Conservation (phyloP, 73 alveolate genomes). For the Tetrahymena elliotti region DNA sequence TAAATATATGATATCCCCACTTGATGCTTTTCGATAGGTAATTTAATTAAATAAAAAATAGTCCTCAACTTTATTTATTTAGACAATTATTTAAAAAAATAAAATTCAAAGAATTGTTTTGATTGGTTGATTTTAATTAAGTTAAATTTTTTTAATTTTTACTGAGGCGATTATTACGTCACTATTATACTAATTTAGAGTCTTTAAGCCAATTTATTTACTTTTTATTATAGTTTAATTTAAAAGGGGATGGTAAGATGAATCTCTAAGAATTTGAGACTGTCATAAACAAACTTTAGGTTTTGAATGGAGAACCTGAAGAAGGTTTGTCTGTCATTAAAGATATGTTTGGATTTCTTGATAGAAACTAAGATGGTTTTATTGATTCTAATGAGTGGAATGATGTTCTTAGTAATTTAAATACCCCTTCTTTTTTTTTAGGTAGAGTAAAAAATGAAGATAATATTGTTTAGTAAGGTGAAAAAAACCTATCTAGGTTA, state of each 20-base stretch:
- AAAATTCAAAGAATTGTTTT: too few relatives aligned
- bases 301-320: conserved; percentile 61
- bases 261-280: conserved; percentile 50
- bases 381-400: conserved; percentile 88
- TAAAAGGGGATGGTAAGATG: conserved; percentile 50
- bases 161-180: background rate
- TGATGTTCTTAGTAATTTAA: conserved; percentile 50
- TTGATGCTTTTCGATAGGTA: conserved; percentile 69
- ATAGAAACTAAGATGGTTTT: conserved; percentile 89
- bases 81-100: too few relatives aligned
- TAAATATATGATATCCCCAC: conserved; percentile 69
- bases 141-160: background rate
- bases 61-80: too few relatives aligned
- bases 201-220: background rate
- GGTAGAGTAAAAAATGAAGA: background rate
- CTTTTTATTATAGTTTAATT: conserved; percentile 37
- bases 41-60: background rate
- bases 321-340: conserved; percentile 87
- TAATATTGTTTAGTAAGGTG: background rate
- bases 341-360: conserved; percentile 83
- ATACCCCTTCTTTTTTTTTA: background rate
- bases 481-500: background rate
- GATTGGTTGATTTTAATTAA: too few relatives aligned
- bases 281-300: conserved; percentile 54
- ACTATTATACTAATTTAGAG: background rate